Percentiles rank a stretch among this genome's conserved stretches.
These are phyloP conservation scores for Moesziomyces parantarcticus DNA, from an alignment of 1,284 basidiomycete species.

Conservation along the genomic window DNA sequence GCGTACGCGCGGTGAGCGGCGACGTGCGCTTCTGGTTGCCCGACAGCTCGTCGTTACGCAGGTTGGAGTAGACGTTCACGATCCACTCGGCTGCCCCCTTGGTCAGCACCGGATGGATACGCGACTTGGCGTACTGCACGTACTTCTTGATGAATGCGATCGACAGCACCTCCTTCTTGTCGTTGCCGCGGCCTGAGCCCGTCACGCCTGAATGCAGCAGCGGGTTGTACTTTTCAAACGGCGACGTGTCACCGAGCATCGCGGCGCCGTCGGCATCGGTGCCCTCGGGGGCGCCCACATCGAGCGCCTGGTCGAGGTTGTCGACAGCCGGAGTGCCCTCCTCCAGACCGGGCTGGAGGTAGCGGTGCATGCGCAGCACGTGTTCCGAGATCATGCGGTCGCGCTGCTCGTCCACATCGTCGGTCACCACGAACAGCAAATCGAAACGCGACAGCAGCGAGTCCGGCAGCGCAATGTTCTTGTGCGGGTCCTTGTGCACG, in stretches of 20 bases:
- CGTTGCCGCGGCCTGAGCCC: slow-evolving; percentile 57
- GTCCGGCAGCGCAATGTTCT: slow-evolving; percentile 97
- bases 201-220: slow-evolving; percentile 86
- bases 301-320: slow-evolving; percentile 75
- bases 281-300: slow-evolving; percentile 59
- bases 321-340: slow-evolving; percentile 86
- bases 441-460: slow-evolving; percentile 99
- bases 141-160: slow-evolving; percentile 98
- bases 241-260: slow-evolving; percentile 56
- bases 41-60: slow-evolving; percentile 92
- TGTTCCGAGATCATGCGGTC: slow-evolving; percentile 97
- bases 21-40: slow-evolving; percentile 95
- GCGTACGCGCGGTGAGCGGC: slow-evolving; percentile 95
- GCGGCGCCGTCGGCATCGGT: slow-evolving; percentile 57
- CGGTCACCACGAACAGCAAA: slow-evolving; percentile 95
- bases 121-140: slow-evolving; percentile 95
- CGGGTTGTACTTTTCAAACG: slow-evolving; percentile 92
- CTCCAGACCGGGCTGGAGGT: slow-evolving; percentile 93
- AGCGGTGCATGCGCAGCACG: slow-evolving; percentile 96
- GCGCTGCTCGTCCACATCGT: slow-evolving; percentile 93
- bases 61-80: slow-evolving; percentile 87
- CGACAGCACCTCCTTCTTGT: slow-evolving; percentile 83
- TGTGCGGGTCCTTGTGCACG: slow-evolving; percentile 98
- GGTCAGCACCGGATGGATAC: slow-evolving; percentile 78
- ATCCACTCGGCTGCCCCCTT: slow-evolving; percentile 95